A percentile compares a stretch with the other conserved stretches of the same genome.
These are phyloP conservation scores for Candida taoyuanica DNA, from an alignment of 805 yeast genomes.

Conservation along the genomic window DNA sequence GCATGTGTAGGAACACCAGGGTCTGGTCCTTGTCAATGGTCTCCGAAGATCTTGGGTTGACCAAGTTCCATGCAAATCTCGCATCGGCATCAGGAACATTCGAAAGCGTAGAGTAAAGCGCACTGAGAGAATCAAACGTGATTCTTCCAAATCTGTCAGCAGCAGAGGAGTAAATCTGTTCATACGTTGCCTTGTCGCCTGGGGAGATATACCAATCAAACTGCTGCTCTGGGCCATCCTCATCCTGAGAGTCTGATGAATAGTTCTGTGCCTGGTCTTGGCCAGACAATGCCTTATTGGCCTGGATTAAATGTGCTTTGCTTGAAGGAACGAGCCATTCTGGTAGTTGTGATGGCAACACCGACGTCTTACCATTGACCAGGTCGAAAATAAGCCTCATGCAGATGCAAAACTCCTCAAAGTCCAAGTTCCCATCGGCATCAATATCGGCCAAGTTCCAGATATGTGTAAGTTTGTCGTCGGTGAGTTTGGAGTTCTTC, in stretches of 20 bases:
- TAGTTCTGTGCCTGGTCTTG: slow-evolving; percentile 28
- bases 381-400: slow-evolving; percentile 92
- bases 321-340: slow-evolving; percentile 90
- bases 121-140: slow-evolving; percentile 63
- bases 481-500: slow-evolving; percentile 80
- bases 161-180: slow-evolving; percentile 67
- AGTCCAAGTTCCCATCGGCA: slow-evolving; percentile 85
- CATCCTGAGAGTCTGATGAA: slow-evolving; percentile 57
- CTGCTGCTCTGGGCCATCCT: slow-evolving; percentile 26
- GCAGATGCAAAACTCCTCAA: slow-evolving; percentile 96
- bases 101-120: slow-evolving; percentile 60
- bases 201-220: slow-evolving; percentile 98
- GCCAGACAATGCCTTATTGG: slow-evolving; percentile 54
- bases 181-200: slow-evolving; percentile 72
- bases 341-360: slow-evolving; percentile 73
- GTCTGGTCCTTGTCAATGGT: slow-evolving; percentile 94
- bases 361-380: slow-evolving; percentile 64
- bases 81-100: slow-evolving; percentile 82
- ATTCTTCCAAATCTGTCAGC: slow-evolving; percentile 79
- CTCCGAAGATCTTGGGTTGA: slow-evolving; percentile 82
- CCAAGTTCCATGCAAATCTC: slow-evolving; percentile 89
- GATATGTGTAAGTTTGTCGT: slow-evolving; percentile 69
- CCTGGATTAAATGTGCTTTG: slow-evolving; percentile 80
- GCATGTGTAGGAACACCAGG: slow-evolving; percentile 80
- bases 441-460: slow-evolving; percentile 96